Evolutionary conservation across 345 rosid species (phyloP).

Genomic region (Pugionium dolabratum): DNA sequence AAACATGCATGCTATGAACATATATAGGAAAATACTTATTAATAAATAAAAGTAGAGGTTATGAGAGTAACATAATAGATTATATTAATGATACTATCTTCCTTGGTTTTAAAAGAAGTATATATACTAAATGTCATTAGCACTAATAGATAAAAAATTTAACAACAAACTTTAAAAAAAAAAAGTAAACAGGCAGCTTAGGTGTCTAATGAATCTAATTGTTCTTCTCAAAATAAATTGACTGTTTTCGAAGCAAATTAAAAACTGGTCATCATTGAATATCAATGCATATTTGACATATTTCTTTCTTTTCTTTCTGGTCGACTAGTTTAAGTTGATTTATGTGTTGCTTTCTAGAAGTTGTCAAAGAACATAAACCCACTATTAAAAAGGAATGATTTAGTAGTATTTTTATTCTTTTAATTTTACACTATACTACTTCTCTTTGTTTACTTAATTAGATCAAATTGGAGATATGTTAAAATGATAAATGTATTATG

Average conservation of each 20-base stretch:
- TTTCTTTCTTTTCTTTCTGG: not conserved
- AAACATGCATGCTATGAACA: not conserved
- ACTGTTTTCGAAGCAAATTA: not conserved
- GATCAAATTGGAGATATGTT: slow-evolving; percentile 20
- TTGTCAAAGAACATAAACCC: slow-evolving; percentile 6
- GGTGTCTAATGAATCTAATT: not conserved
- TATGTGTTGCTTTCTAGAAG: slow-evolving; percentile 13
- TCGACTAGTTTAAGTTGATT: slow-evolving; percentile 30
- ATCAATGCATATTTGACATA: slow-evolving; percentile 5
- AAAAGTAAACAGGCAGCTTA: not conserved
- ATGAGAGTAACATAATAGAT: slow-evolving; percentile 6
- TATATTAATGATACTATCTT: not conserved
- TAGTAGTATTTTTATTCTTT: not conserved
- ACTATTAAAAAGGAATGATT: slow-evolving; percentile 19
- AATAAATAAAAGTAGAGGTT: not conserved
- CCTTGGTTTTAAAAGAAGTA: slow-evolving; percentile 1
- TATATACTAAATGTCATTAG: slow-evolving; percentile 5
- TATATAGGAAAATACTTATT: slow-evolving; percentile 4
- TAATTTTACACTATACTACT: slow-evolving; percentile 10
- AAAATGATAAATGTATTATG: slow-evolving; percentile 30
- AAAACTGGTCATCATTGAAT: not conserved
- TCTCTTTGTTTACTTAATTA: slow-evolving; percentile 19
- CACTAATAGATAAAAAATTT: not conserved
- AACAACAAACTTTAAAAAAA: not conserved
- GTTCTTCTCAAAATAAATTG: not conserved